Evolutionary conservation across 1,284 basidiomycete genomes (phyloP), one percentile per base, ranked within the genome.

Genomic region (Cryptococcus deneoformans): DNA sequence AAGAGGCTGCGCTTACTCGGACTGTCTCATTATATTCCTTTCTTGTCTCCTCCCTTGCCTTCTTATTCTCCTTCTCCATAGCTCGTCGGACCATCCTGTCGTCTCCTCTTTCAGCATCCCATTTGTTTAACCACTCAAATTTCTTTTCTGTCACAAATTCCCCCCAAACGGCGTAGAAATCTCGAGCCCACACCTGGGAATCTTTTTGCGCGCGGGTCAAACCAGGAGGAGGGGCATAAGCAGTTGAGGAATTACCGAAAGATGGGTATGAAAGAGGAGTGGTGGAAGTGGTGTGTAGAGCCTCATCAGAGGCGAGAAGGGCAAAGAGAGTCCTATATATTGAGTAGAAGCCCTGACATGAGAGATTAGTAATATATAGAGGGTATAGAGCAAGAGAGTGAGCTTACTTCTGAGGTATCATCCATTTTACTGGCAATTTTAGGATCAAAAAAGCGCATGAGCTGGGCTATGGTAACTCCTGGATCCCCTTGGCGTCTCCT

Each of bases 51-150:
- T 96, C 92, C 12, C 94, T 83, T 7, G 86, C 85, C 67, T 92
- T 92, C 77, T 91, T 92, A 77, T 99, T 99, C 67, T 98, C 96
- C 70, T 88, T 90, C 74, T 99, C 96, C 88, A 99, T 94, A 42
- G 92, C 69, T 61, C 91, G 84, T 68, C 93, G 84, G 46, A 90
- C 83, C 46, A 87, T 84, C 24, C 95, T 83, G 76, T 96, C 93
- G 9, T 91, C 90, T 2, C 92, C 94, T 58, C 94, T 88, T 14
- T 84, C 79, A 2, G 86, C 62, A 70, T 93, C 88, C 86, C 92
- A 96, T 66, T 86, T 83, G 61, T 94, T 92, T 55, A 82, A 82
- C 93, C 95, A 98, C 1, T 83, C 81, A 70, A 99, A 99, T 54
- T 89, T 87, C 75, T 99, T 99, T 52, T 84, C 82, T 0, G 92